Conservation (phyloP, 1,284 basidiomycete species). For the Blastosporella zonata region DNA sequence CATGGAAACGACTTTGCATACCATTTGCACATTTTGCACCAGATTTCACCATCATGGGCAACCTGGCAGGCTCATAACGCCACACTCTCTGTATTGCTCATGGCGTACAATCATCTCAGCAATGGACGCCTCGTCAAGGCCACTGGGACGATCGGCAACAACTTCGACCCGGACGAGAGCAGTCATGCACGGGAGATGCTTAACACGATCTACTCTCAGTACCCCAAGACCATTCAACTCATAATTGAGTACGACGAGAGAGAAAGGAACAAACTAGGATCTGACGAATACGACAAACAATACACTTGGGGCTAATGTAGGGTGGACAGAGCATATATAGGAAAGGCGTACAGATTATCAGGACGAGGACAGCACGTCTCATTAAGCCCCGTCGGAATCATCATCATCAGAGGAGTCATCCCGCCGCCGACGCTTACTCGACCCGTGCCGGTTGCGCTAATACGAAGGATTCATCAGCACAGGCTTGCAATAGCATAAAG, state of each 20-base stretch:
- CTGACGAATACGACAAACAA: constrained; percentile 25
- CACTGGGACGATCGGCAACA: constrained; percentile 23
- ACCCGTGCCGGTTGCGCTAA: constrained; percentile 67
- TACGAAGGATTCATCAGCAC: constrained; percentile 11
- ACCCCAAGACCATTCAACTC: constrained; percentile 45
- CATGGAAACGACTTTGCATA: constrained; percentile 44
- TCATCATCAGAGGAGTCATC: constrained; percentile 51
- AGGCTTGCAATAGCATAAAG: constrained; percentile 18
- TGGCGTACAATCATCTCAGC: constrained; percentile 44
- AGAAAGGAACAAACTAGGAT: constrained; percentile 31
- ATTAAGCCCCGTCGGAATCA: constrained; percentile 39
- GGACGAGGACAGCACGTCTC: neutral
- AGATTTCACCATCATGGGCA: constrained; percentile 62
- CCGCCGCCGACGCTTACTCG: constrained; percentile 52
- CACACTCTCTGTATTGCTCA: constrained; percentile 45
- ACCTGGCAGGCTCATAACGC: constrained; percentile 60
- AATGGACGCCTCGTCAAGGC: constrained; percentile 50
- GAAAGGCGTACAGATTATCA: constrained; percentile 10
- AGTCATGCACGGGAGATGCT: constrained; percentile 38
- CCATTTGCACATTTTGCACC: constrained; percentile 58
- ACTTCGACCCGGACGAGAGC: constrained; percentile 23
- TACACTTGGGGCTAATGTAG: constrained; percentile 28
- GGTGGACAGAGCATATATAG: neutral
- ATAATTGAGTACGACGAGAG: constrained; percentile 38
- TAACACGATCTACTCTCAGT: constrained; percentile 41